Conservation (phyloP, 108 stramenopile genomes). For the Nitzschia inconspicua region DNA sequence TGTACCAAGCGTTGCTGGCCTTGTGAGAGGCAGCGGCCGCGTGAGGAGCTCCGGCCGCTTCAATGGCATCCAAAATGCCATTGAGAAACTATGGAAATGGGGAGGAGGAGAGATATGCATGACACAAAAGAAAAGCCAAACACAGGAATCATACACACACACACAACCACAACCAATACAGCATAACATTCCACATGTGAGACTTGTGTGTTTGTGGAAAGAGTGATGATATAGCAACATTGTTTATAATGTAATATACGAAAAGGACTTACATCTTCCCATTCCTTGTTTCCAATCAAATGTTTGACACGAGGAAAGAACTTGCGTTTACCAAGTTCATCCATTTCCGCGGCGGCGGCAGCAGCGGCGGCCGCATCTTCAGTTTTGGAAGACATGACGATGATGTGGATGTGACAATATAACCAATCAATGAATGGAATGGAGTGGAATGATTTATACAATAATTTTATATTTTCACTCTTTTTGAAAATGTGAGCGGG, state of each 20-base stretch:
- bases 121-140: not conserved
- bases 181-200: not conserved
- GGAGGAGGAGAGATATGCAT: not conserved
- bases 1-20: constrained; percentile 32
- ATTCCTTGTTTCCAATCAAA: constrained; percentile 26
- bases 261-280: constrained; percentile 22
- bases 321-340: constrained; percentile 12
- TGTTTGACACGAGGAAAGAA: constrained; percentile 43
- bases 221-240: not conserved
- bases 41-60: constrained; percentile 19
- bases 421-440: no score
- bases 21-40: constrained; percentile 28
- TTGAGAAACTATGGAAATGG: constrained; percentile 18
- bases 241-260: no score
- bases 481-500: no score
- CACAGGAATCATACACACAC: not conserved
- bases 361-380: no score
- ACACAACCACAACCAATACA: not conserved
- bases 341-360: no score
- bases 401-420: no score
- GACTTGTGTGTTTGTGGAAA: not conserved
- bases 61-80: constrained; percentile 29
- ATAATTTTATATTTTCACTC: no score
- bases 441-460: no score
- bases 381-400: no score